phyloP scores from a whole-genome alignment of 225 moss, liverwort and hornwort species.

The Neckera pumila region DNA sequence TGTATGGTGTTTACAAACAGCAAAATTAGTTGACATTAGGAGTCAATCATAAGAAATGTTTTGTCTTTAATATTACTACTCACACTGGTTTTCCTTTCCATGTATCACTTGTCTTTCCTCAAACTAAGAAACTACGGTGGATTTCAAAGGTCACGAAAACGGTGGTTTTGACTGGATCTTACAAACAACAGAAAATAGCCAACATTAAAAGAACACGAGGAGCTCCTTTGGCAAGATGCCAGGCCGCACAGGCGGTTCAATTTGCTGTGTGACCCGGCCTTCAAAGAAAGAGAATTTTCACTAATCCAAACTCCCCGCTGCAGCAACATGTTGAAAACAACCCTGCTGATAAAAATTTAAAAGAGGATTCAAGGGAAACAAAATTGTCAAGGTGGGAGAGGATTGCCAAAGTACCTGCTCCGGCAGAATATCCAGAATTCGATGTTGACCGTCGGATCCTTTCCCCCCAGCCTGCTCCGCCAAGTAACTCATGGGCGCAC shows the following conservation, averaged over 20 bases:
- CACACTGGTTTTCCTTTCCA: neutral
- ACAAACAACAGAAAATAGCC: neutral
- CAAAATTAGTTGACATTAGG: neutral
- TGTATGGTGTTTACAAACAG: neutral
- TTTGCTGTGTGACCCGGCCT: neutral
- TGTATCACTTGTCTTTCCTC: neutral
- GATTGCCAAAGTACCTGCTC: conserved; percentile 30
- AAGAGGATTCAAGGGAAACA: neutral
- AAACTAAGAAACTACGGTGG: neutral
- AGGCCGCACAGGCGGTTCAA: neutral
- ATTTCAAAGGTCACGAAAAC: neutral
- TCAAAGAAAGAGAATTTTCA: neutral
- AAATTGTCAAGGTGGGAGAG: neutral
- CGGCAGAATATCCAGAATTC: conserved; percentile 67
- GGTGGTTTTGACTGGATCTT: neutral
- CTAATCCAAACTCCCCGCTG: neutral
- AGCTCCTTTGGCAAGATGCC: neutral
- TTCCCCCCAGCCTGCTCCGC: conserved; percentile 93
- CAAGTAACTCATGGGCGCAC: conserved; percentile 96
- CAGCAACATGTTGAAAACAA: neutral
- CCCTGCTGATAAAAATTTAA: neutral
- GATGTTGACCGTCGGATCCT: conserved; percentile 61
- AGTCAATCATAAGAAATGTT: neutral
- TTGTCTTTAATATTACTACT: neutral
- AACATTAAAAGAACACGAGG: neutral